Evolutionary conservation across 2,329 filamentous ascomycete genomes (phyloP).

Genomic region (Polychaeton citri): DNA sequence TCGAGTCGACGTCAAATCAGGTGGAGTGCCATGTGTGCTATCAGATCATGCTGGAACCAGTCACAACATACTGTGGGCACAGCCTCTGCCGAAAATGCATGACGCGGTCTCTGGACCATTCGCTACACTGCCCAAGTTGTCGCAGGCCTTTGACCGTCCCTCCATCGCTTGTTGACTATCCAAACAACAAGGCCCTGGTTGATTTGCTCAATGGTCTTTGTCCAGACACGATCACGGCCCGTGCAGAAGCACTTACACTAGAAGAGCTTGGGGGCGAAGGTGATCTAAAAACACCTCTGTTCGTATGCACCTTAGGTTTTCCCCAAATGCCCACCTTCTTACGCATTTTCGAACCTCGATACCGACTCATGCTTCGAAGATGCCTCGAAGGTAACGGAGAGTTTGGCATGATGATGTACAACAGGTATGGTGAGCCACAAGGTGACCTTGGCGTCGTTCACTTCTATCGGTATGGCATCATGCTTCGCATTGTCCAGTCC

Average conservation of each 20-base stretch:
- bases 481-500: constrained; percentile 61
- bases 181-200: constrained; percentile 50
- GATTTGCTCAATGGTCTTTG: constrained; percentile 57
- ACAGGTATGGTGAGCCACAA: constrained; percentile 39
- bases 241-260: constrained; percentile 41
- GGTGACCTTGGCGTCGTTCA: constrained; percentile 38
- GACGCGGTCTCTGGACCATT: constrained; percentile 62
- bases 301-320: constrained; percentile 71
- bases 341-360: constrained; percentile 85
- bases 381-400: constrained; percentile 58
- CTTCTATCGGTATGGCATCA: constrained; percentile 64
- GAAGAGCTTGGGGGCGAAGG: constrained; percentile 45
- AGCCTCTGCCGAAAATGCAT: constrained; percentile 78
- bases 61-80: constrained; percentile 78
- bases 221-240: constrained; percentile 47
- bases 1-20: constrained; percentile 51
- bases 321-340: constrained; percentile 75
- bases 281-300: constrained; percentile 55
- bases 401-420: constrained; percentile 77
- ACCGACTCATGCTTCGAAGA: constrained; percentile 76
- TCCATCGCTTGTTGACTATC: constrained; percentile 34
- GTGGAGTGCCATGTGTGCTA: constrained; percentile 87
- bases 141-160: constrained; percentile 49
- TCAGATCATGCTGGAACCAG: constrained; percentile 62
- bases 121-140: constrained; percentile 67